phyloP scores from a whole-genome alignment of 2,329 filamentous ascomycete species.

The Pyrenochaeta sp. region DNA sequence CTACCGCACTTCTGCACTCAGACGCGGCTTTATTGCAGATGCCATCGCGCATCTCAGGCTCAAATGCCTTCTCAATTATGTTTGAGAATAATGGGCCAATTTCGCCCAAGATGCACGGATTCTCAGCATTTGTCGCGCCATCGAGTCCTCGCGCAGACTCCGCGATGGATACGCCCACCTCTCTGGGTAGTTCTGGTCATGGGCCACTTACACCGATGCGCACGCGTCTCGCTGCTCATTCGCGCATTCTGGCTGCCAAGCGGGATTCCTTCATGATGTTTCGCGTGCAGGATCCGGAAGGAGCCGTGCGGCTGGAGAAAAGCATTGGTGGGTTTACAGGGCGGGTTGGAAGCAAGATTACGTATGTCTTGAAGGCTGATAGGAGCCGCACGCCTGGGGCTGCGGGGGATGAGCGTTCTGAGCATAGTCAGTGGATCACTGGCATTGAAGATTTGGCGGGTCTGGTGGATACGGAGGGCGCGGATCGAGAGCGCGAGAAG shows the following conservation, averaged over 20 bases:
- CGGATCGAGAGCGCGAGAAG: background rate
- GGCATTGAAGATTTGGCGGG: slow-evolving; percentile 35
- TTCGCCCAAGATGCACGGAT: background rate
- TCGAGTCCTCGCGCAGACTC: slow-evolving; percentile 30
- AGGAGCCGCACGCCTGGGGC: slow-evolving; percentile 4
- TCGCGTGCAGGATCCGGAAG: slow-evolving; percentile 61
- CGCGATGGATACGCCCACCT: slow-evolving; percentile 20
- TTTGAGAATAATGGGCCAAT: slow-evolving; percentile 1
- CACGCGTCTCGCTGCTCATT: slow-evolving; percentile 72
- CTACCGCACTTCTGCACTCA: slow-evolving; percentile 60
- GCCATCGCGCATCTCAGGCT: slow-evolving; percentile 7
- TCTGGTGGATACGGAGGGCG: slow-evolving; percentile 14
- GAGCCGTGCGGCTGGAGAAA: slow-evolving; percentile 61
- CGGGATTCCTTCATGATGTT: slow-evolving; percentile 65
- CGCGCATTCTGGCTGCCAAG: slow-evolving; percentile 68
- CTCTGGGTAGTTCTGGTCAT: slow-evolving; percentile 3
- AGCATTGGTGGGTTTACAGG: slow-evolving; percentile 71
- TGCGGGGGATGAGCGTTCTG: slow-evolving; percentile 11
- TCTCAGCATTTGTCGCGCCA: slow-evolving; percentile 1
- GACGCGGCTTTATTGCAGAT: slow-evolving; percentile 31
- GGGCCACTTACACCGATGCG: slow-evolving; percentile 53
- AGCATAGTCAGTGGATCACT: slow-evolving; percentile 34
- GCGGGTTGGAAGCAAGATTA: slow-evolving; percentile 64
- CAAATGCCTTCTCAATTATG: background rate
- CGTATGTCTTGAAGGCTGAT: slow-evolving; percentile 69